Base-by-base conservation (phyloP, 768 basidiomycete species). In the Termitomyces eurrhizus region DNA sequence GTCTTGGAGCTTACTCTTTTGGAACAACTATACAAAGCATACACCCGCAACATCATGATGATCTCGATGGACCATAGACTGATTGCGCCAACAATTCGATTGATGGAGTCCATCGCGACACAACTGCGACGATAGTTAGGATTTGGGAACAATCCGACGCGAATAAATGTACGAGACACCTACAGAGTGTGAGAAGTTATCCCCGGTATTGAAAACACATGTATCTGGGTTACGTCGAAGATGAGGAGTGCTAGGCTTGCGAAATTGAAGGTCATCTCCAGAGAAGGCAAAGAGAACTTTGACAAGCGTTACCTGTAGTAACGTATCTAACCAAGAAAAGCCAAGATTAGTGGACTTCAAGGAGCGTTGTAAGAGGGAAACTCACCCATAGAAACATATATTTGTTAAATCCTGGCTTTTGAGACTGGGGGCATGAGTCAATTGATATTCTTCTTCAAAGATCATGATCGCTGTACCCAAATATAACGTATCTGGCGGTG, bases 1-100 rank as follows among this genome's bases (percentile, higher is more conserved):
- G 33, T 36, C n/a, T 48, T 14, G n/a, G 7, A 16, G 46, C 70
- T 59, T 21, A 78, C 79, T 62, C 67, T 73, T 61, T 72, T 74
- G 2, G 77, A 80, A 49, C 76, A 74, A 32, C 68, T 65, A 57
- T 70, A 82, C 12, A 82, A 59, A 0, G 77, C 78, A 61, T 80
- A 80, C 29, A 81, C 70, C 9, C 80, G 71, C 21, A 81, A 62
- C 65, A 79, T 79, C 77, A 82, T 79, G 59, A 81, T 69, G 16
- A 81, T 77, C 65, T 82, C 79, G 16, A 82, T 72, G 33, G 77
- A 74, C 80, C 81, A 81, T 8, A 82, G 67, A 37, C 74, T 75
- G 33, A 81, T 69, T 2, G 77, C 79, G 9, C 81, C 79, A 5
- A 74, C 73, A 11, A 80, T 65, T 4, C 78, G 74, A 35, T 72